Conservation (phyloP, 306 rosid species). For the Fagus sylvatica region DNA sequence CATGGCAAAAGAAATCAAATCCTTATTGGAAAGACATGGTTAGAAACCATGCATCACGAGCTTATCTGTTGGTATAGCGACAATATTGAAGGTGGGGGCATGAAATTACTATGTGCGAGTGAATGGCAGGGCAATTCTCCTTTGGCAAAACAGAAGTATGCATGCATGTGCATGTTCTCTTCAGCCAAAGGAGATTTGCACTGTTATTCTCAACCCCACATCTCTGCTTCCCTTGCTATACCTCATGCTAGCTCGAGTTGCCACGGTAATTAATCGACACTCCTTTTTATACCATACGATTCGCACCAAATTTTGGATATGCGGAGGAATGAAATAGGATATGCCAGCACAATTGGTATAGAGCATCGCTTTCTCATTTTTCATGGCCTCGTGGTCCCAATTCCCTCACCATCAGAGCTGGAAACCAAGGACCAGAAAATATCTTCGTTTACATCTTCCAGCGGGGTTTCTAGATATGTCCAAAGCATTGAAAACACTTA, state of each 20-base stretch:
- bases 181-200: slow-evolving; percentile 70
- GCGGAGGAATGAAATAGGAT: slow-evolving; percentile 35
- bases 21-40: background rate
- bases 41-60: background rate
- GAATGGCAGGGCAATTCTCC: slow-evolving; percentile 83
- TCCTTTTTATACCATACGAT: slow-evolving; percentile 23
- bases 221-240: background rate
- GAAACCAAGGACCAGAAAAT: no score
- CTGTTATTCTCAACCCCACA: slow-evolving; percentile 66
- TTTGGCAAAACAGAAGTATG: slow-evolving; percentile 61
- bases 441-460: no score
- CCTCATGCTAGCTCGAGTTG: slow-evolving; percentile 25
- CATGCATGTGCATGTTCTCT: slow-evolving; percentile 21
- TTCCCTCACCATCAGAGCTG: slow-evolving; percentile 17
- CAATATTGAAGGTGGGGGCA: background rate
- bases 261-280: slow-evolving; percentile 9
- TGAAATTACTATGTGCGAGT: background rate
- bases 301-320: slow-evolving; percentile 49
- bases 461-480: no score
- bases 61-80: no score
- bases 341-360: slow-evolving; percentile 42
- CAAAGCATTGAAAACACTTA: no score
- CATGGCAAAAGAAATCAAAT: background rate
- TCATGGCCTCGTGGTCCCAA: slow-evolving; percentile 26
- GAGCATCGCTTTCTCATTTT: slow-evolving; percentile 24